Evolutionary conservation across 305 asterid genomes (phyloP), one percentile per base, ranked within the genome.

Genomic region (Fraxinus latifolia): DNA sequence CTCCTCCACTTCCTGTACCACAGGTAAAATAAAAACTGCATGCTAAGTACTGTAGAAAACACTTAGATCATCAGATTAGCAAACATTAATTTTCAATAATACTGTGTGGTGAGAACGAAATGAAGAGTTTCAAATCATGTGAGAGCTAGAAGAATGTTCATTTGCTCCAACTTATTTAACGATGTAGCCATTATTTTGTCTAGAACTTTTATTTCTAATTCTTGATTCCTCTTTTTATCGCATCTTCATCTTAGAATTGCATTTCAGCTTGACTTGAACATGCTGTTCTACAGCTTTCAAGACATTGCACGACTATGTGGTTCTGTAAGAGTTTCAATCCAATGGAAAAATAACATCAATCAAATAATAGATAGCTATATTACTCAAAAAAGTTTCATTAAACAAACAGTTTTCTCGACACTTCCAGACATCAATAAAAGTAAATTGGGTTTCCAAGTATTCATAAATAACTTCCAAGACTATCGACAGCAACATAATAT

Each of bases 1-100:
- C 85, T 96, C 95, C 75, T 88, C 89, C 39, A 96, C 89, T 87
- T 96, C 98, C 98, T 95, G 92, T 73, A 73, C 58, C n/a, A 73
- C 23, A 83, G 17, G 60, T 73, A 25, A 31, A 34, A 84, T 19
- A n/a, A 32, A 15, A 55, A 62, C 32, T 4, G 68, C 19, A 71
- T 42, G 15, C 50, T 72, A 32, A 32, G 27, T 33, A 14, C 14
- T n/a, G 76, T 31, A 14, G 44, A 71, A 32, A 31, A 65, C 34
- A 65, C 73, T 2, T 23, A 0, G 34, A 65, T 8, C 1, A 23
- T 65, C 36, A 65, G 17, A 27, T 11, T 65, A 11, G 34, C 36
- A 65, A 65, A 65, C 31, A 60, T 19, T 60, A 60, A 65, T 25
- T 25, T 55, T 55, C 67, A 55, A 55, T 17, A 55, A 55, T 55